Evolutionary conservation across 2,329 filamentous ascomycete genomes (phyloP), one percentile per base, ranked within the genome.

Genomic region (Colletotrichum sp.): DNA sequence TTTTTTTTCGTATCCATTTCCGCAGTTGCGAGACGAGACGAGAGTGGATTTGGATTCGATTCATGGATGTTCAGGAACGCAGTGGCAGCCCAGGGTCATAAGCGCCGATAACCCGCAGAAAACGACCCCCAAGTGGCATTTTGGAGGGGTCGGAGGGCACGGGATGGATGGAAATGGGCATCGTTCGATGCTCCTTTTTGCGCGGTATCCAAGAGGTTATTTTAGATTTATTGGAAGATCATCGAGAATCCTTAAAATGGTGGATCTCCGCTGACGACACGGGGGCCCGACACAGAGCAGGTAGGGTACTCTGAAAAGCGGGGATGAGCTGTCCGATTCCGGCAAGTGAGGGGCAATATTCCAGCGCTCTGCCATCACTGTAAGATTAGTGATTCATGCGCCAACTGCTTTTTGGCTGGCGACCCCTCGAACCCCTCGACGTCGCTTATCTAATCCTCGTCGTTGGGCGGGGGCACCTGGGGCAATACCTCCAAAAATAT

Each of bases 361-460:
- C 43, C 55, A 64, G 52, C 36, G 63, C 21, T 63, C 36, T 72
- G 55, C 36, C 30, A n/a, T 67, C 73, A 64, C 43, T 52, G 38
- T 68, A 64, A 75, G 15, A 73, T 75, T 75, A 58, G 64, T 36
- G 73, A 75, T 75, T 75, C 61, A 75, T 75, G 73, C 73, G 70
- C 52, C 32, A 30, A 18, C 57, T 52, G 9, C 24, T 12, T 30
- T n/a, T 24, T 24, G 13, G 21, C 30, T 48, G 16, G 32, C 21
- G 18, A 61, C 28, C 36, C 28, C 21, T n/a, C 57, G 26, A n/a
- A 61, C 28, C 36, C 28, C 21, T 13, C 57, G 34, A 48, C 38
- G 48, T 75, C 58, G 74, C 71, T 76, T 76, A 76, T 76, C 65
- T 76, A 76, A 76, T 76, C 71, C 65, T 55, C 74, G 74, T 60